phyloP scores from a whole-genome alignment of 148 eudicot species.

The Camellia sinensis region DNA sequence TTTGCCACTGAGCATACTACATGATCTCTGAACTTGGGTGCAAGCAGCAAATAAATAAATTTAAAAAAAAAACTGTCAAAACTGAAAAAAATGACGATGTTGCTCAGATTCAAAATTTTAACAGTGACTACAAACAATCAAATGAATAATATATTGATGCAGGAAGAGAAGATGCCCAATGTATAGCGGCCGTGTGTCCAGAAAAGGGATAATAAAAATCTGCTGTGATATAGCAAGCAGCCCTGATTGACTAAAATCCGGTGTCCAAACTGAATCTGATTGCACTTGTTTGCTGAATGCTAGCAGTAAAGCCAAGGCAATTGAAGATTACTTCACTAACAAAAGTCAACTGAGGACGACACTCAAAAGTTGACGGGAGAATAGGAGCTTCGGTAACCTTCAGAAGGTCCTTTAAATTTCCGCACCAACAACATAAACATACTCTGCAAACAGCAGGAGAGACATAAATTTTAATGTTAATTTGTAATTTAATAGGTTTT shows the following conservation, averaged over 20 bases:
- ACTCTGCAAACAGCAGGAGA: constrained; percentile 46
- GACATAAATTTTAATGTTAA: neutral
- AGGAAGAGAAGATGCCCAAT: too few relatives aligned
- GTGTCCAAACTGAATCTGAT: too few relatives aligned
- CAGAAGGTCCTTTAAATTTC: constrained; percentile 74
- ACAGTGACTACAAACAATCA: neutral
- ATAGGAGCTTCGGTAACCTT: constrained; percentile 71
- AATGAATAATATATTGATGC: neutral
- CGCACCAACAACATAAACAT: constrained; percentile 47
- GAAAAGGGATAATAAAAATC: too few relatives aligned
- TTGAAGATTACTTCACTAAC: neutral
- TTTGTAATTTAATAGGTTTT: too few relatives aligned
- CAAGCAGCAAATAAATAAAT: neutral
- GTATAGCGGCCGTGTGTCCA: too few relatives aligned
- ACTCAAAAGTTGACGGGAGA: constrained; percentile 79
- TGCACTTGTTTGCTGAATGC: neutral
- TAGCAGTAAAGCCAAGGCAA: neutral
- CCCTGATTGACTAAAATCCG: too few relatives aligned
- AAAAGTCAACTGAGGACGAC: neutral
- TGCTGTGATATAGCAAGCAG: too few relatives aligned
- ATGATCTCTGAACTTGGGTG: neutral
- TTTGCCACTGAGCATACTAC: neutral
- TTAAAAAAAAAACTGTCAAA: neutral
- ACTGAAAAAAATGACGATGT: neutral
- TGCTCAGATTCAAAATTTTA: neutral